phyloP scores from a whole-genome alignment of 306 rosid species.

The Bauhinia variegata region DNA sequence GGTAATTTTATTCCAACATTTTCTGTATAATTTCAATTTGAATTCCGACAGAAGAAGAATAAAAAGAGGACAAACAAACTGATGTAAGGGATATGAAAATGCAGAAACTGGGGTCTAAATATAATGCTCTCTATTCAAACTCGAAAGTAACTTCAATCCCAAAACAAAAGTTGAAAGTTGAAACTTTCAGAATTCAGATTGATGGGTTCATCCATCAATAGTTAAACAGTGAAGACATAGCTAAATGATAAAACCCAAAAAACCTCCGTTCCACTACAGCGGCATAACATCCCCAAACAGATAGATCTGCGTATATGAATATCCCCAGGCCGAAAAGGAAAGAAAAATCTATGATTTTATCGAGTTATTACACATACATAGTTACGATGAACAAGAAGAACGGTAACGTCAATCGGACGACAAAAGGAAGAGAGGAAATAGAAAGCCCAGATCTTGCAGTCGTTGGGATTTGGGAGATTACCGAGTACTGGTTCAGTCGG shows the following conservation, averaged over 20 bases:
- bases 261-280: not conserved
- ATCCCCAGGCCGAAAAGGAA: not conserved
- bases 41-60: not conserved
- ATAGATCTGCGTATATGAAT: conserved; percentile 30
- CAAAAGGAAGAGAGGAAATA: not conserved
- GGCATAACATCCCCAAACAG: not conserved
- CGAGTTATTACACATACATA: not conserved
- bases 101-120: not conserved
- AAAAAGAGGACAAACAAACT: not conserved
- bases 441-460: conserved; percentile 16
- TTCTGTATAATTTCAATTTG: not conserved
- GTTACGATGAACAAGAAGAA: too few species aligned
- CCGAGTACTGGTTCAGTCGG: conserved; percentile 56
- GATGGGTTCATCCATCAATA: too few species aligned
- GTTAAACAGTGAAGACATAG: too few species aligned
- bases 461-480: not conserved
- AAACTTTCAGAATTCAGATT: not conserved
- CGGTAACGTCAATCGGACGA: too few species aligned
- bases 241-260: not conserved
- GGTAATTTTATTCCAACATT: not conserved
- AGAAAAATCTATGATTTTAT: conserved; percentile 13
- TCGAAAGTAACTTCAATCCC: too few species aligned
- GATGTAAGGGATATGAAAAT: conserved; percentile 4
- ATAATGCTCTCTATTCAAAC: too few species aligned
- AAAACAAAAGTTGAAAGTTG: too few species aligned